Conservation (phyloP, 352 stramenopile genomes). For the Achlya hypogyna region DNA sequence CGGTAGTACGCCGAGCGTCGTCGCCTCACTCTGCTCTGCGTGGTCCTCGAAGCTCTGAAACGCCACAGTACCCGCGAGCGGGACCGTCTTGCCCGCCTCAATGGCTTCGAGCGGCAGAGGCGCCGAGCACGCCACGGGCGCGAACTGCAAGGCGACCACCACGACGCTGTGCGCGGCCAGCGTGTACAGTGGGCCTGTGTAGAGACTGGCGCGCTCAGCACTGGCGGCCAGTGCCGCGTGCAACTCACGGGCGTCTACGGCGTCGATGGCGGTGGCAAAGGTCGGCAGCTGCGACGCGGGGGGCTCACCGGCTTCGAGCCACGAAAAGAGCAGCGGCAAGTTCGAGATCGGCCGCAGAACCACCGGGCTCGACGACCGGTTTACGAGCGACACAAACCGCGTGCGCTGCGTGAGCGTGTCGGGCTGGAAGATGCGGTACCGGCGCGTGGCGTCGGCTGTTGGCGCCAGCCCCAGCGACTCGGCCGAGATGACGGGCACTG, state of each 20-base stretch:
- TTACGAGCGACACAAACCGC: conserved; percentile 1
- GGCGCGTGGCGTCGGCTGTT: neutral
- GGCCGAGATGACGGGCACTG: neutral
- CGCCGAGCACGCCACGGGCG: conserved; percentile 44
- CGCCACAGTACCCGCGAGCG: conserved; percentile 53
- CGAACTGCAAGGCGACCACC: conserved; percentile 59
- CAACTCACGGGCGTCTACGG: conserved; percentile 6
- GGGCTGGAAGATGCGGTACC: conserved; percentile 14
- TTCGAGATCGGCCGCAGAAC: conserved; percentile 10
- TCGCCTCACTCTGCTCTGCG: conserved; percentile 29
- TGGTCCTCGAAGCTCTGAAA: conserved; percentile 56
- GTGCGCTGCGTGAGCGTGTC: neutral
- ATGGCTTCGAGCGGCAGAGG: conserved; percentile 43
- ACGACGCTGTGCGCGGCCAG: conserved; percentile 42
- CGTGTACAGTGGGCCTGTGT: conserved; percentile 37
- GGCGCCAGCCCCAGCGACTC: neutral
- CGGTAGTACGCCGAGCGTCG: conserved; percentile 55
- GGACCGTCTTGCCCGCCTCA: conserved; percentile 45
- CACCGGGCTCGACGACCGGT: neutral
- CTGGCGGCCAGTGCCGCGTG: neutral
- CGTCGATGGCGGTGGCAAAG: conserved; percentile 10
- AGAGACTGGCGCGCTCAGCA: neutral
- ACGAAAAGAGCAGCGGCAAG: conserved; percentile 14
- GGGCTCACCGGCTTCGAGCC: neutral
- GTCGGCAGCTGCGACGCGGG: neutral